Percentiles rank a stretch among this genome's conserved stretches.
Evolutionary conservation across 345 rosid genomes (phyloP).

Genomic region (Adansonia digitata): DNA sequence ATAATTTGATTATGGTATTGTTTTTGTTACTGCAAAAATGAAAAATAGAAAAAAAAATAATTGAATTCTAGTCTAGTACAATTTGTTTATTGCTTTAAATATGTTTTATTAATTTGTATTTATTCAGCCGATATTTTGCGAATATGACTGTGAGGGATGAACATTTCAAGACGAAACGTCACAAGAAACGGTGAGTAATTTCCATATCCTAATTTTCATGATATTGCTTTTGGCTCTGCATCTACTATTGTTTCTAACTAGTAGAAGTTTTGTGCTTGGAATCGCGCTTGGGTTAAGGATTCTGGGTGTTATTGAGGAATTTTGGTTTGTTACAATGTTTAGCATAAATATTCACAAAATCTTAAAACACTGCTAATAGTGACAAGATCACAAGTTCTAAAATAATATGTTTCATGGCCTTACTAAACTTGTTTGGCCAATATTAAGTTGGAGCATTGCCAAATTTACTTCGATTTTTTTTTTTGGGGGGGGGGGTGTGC

Average conservation of each 20-base stretch:
- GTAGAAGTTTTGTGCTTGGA: background rate
- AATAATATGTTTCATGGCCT: background rate
- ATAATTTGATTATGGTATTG: background rate
- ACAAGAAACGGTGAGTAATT: conserved; percentile 67
- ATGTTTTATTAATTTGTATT: conserved; percentile 10
- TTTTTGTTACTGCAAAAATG: background rate
- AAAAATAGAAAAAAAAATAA: background rate
- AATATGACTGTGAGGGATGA: conserved; percentile 56
- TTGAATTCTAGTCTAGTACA: background rate
- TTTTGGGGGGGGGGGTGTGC: no score
- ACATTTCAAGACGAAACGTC: conserved; percentile 89
- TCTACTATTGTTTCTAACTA: background rate
- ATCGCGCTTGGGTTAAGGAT: background rate
- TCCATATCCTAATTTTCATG: background rate
- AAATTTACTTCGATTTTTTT: background rate
- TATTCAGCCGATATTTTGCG: conserved; percentile 75
- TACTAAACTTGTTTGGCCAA: background rate
- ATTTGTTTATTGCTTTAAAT: background rate
- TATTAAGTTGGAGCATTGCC: background rate
- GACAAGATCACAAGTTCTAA: background rate
- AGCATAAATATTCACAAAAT: background rate
- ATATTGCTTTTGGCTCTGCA: background rate
- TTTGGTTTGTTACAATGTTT: background rate
- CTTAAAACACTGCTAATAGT: background rate
- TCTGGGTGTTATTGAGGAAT: background rate